Evolutionary conservation across 176 grass and related monocot species (phyloP), one percentile per base, ranked within the genome.

Genomic region (Carex parvula): DNA sequence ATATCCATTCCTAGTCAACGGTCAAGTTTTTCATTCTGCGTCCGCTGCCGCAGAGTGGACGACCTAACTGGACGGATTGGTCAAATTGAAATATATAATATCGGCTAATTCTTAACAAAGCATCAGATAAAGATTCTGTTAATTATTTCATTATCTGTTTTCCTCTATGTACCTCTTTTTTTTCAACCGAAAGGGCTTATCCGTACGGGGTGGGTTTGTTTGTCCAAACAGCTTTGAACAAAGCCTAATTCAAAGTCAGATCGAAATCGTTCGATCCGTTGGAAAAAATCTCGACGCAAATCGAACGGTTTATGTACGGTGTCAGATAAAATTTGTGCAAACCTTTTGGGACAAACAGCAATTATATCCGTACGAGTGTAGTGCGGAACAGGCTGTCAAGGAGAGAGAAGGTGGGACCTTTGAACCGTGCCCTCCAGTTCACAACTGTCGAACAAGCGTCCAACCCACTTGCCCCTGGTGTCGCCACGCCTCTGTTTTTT

Each of bases 361-460:
- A 39, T 39, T 39, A 0, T 62, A 64, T 83, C 60, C 80, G 80
- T 83, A 83, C 60, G 20, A 37, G 71, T 39, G 61, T 5, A 64
- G 62, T 83, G 80, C 62, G 11, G 3, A 46, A 62, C 80, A 83
- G 80, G 14, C 80, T 83, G 80, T 32, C 61, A 55, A 64, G 53
- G 20, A 52, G 46, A 54, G 32, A 74, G 64, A 66, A 50, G 46
- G 46, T 44, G 37, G 37, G 37, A 5, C 0, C 37, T 39, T 39
- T 6, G 37, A 5, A 5, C 12, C 20, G 10, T 44, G 42, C 41
- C 44, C 39, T 50, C 60, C 80, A 46, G 60, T 46, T 53, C 39
- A 10, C 18, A 67, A 83, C 62, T 66, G 20, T 76, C 8, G 1
- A 44, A 44, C 57, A 18, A 60, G 16, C 55, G 9, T 18, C 0